These are phyloP conservation scores for Eleusine indica DNA, from an alignment of 176 grass and related monocot species.

Conservation along the genomic window DNA sequence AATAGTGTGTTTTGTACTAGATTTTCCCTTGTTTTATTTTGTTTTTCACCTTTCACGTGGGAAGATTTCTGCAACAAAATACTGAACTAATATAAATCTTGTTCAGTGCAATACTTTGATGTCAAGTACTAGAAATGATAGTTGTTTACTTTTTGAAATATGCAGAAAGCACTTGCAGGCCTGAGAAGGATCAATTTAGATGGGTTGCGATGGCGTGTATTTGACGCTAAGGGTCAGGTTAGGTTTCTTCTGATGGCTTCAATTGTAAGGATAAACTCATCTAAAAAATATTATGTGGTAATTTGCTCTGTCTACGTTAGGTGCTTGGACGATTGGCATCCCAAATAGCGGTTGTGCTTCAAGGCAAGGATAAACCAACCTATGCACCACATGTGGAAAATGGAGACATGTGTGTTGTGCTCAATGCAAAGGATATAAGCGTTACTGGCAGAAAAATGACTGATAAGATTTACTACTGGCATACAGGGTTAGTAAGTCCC, in stretches of 20 bases:
- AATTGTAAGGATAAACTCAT: not conserved
- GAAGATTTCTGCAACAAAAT: not conserved
- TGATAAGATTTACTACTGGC: slow-evolving; percentile 92
- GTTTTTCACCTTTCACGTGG: not conserved
- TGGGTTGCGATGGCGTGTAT: slow-evolving; percentile 89
- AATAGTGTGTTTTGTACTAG: not conserved
- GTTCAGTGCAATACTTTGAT: not conserved
- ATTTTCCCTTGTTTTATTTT: not conserved
- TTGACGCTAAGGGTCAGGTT: slow-evolving; percentile 97
- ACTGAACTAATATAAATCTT: not conserved
- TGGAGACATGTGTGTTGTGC: slow-evolving; percentile 92
- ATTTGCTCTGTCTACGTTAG: slow-evolving; percentile 38
- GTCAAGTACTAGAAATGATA: not conserved
- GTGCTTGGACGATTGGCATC: slow-evolving; percentile 93
- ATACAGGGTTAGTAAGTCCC: slow-evolving; percentile 72
- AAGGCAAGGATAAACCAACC: slow-evolving; percentile 98
- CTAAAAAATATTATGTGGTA: not conserved
- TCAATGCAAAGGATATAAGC: slow-evolving; percentile 91
- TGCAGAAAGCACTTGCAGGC: slow-evolving; percentile 93
- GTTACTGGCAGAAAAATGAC: slow-evolving; percentile 95
- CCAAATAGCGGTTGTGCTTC: slow-evolving; percentile 79
- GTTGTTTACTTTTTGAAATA: slow-evolving; percentile 25
- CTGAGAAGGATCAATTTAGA: slow-evolving; percentile 92
- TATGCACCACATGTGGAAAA: slow-evolving; percentile 85
- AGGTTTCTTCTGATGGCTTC: slow-evolving; percentile 12